phyloP scores from a whole-genome alignment of 2,329 filamentous ascomycete genomes.

The Botrytis squamosa region DNA sequence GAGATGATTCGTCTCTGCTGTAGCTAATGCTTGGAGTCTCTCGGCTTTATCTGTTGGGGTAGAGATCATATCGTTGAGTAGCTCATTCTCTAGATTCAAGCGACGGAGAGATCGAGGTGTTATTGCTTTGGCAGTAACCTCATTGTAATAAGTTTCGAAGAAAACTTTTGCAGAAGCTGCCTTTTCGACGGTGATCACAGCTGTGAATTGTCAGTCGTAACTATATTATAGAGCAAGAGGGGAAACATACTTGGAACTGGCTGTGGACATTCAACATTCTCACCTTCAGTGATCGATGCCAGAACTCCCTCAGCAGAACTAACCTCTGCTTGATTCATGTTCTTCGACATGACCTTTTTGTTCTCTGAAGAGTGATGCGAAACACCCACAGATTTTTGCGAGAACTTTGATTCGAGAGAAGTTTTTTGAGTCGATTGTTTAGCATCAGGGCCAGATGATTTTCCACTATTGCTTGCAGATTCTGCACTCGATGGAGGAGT shows the following conservation, averaged over 20 bases:
- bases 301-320: constrained; percentile 32
- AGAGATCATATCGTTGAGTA: constrained; percentile 50
- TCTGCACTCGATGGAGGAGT: constrained; percentile 34
- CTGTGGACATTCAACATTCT: constrained; percentile 26
- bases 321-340: constrained; percentile 24
- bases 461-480: constrained; percentile 34
- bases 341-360: constrained; percentile 29
- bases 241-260: constrained; percentile 35
- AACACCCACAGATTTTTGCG: constrained; percentile 35
- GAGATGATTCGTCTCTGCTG: constrained; percentile 70
- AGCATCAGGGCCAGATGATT: constrained; percentile 34
- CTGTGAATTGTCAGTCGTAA: constrained; percentile 24
- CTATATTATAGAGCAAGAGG: not conserved
- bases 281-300: constrained; percentile 34
- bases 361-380: constrained; percentile 37
- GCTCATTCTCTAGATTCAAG: constrained; percentile 59
- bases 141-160: constrained; percentile 80
- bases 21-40: constrained; percentile 58
- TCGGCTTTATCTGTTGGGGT: constrained; percentile 51
- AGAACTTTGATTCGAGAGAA: constrained; percentile 44
- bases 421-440: constrained; percentile 39
- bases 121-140: constrained; percentile 55
- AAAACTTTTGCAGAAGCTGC: constrained; percentile 80
- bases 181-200: constrained; percentile 66
- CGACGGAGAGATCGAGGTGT: constrained; percentile 61